These are phyloP conservation scores for Sporothrix pseudoabietina DNA, from an alignment of 2,329 filamentous ascomycete species.

Conservation along the genomic window DNA sequence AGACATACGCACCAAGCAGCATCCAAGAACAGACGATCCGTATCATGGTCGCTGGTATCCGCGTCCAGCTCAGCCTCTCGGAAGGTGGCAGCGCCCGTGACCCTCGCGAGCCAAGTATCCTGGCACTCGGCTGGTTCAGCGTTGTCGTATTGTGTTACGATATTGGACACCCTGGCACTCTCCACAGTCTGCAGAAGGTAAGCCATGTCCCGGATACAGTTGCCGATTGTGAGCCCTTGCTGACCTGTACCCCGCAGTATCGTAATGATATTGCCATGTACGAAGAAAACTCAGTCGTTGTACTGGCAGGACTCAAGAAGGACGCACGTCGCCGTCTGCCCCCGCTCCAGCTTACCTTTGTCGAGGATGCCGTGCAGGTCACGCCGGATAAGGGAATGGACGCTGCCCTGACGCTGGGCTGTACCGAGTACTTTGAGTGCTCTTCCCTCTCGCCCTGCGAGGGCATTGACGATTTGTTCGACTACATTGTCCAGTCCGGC, in stretches of 20 bases:
- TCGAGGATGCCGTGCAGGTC: conserved; percentile 33
- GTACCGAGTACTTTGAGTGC: conserved; percentile 36
- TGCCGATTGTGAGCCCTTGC: neutral
- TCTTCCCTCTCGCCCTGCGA: conserved; percentile 34
- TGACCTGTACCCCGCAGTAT: conserved; percentile 27
- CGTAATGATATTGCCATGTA: conserved; percentile 35
- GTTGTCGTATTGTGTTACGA: conserved; percentile 36
- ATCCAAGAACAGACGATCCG: conserved; percentile 31
- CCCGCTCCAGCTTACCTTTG: conserved; percentile 33
- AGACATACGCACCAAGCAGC: conserved; percentile 31
- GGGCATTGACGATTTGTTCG: conserved; percentile 34
- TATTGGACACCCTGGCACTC: conserved; percentile 29
- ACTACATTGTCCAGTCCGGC: conserved; percentile 32
- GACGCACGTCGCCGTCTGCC: conserved; percentile 34
- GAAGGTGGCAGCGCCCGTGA: conserved; percentile 33
- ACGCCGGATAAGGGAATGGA: conserved; percentile 22
- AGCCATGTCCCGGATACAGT: neutral
- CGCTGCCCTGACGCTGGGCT: conserved; percentile 27
- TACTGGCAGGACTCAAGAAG: conserved; percentile 36
- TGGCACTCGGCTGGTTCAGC: conserved; percentile 35
- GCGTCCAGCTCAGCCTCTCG: conserved; percentile 32
- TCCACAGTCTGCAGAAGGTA: conserved; percentile 32
- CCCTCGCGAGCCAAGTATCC: conserved; percentile 28
- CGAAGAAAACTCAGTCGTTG: conserved; percentile 34
- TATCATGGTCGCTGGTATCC: conserved; percentile 28